Evolutionary conservation across 176 grass and related monocot species (phyloP).

Genomic region (Alopecurus myosuroides): DNA sequence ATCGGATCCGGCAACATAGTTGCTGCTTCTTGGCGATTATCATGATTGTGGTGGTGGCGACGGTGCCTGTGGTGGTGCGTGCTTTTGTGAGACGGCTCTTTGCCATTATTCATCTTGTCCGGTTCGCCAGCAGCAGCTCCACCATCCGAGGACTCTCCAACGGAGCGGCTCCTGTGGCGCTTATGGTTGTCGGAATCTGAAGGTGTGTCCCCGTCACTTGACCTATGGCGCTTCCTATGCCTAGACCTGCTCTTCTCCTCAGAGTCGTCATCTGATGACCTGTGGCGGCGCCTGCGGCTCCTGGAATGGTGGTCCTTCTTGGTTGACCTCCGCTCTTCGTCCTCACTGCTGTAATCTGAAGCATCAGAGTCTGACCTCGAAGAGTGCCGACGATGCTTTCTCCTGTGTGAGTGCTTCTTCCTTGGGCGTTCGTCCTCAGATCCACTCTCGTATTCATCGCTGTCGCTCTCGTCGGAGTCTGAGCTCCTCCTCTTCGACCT

Average conservation of each 20-base stretch:
- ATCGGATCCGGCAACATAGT: slow-evolving; percentile 28
- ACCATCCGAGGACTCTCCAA: slow-evolving; percentile 38
- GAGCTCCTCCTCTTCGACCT: slow-evolving; percentile 47
- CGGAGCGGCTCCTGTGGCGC: slow-evolving; percentile 22
- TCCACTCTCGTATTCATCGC: too few species aligned
- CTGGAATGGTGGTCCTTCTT: slow-evolving; percentile 29
- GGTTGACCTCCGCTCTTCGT: slow-evolving; percentile 21
- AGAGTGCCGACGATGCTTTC: not conserved
- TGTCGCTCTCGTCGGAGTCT: not conserved
- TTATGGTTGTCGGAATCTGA: slow-evolving; percentile 38
- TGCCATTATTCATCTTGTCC: slow-evolving; percentile 30
- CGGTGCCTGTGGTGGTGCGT: not conserved
- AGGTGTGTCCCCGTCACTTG: slow-evolving; percentile 27
- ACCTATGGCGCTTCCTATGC: slow-evolving; percentile 21
- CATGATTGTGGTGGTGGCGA: not conserved
- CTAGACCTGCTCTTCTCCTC: slow-evolving; percentile 10
- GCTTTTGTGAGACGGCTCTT: slow-evolving; percentile 7
- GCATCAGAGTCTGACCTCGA: slow-evolving; percentile 41
- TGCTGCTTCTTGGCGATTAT: not conserved
- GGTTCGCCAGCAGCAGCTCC: not conserved
- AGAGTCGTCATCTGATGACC: slow-evolving; percentile 24
- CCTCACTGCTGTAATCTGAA: slow-evolving; percentile 38
- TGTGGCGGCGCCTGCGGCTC: slow-evolving; percentile 24
- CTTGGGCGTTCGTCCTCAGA: too few species aligned
- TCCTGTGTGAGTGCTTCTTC: too few species aligned